Base-by-base conservation (phyloP, 2,329 filamentous ascomycete species). In the Clonostachys byssicola region DNA sequence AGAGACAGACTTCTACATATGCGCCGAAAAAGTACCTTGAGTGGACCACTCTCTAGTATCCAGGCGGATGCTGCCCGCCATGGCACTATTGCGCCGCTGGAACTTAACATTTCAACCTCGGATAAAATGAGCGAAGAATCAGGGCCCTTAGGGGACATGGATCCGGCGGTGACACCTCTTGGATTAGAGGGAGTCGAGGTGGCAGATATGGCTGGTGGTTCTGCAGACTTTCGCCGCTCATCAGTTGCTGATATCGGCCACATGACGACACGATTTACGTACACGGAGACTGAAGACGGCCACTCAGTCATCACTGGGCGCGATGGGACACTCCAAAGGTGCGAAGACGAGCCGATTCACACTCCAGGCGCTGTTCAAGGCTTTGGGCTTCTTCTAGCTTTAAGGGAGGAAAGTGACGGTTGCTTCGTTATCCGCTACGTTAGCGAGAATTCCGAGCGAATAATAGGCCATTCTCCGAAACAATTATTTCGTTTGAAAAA, bases 291-390 rank as follows among this genome's bases (percentile, higher is more conserved):
- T 0, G 82, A 88, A 3, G 86, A 83, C 14, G 90, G 90, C 0
- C 89, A 96, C 66, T 83, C 86, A 23, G 80, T 95, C 33, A 88
- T 95, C 46, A 94, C 89, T 1, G 90, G 90, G 6, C 78, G 86
- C 47, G 83, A 89, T 46, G 85, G 83, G 3, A 80, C 77, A 1
- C 68, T 94, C 41, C 88, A 95, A 60, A 79, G 83, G 45, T 96
- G 91, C 59, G 91, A 96, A 63, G 91, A 96, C 58, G 91, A 96
- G 58, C 90, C 91, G 0, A 95, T 96, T 23, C 89, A 92, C 54
- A 86, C 90, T 2, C 91, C 91, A 1, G 90, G 90, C 34, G 88
- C 88, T 2, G 70, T 92, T 1, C 91, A 96, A 61, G 76, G 80
- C 2, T 96, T 95, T 55, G 91, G 91, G 2, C 73, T 88, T 5